Percentiles rank a stretch among this genome's conserved stretches.
These are phyloP conservation scores for Jamesozyma piceae DNA, from an alignment of 805 yeast genomes.

Conservation along the genomic window DNA sequence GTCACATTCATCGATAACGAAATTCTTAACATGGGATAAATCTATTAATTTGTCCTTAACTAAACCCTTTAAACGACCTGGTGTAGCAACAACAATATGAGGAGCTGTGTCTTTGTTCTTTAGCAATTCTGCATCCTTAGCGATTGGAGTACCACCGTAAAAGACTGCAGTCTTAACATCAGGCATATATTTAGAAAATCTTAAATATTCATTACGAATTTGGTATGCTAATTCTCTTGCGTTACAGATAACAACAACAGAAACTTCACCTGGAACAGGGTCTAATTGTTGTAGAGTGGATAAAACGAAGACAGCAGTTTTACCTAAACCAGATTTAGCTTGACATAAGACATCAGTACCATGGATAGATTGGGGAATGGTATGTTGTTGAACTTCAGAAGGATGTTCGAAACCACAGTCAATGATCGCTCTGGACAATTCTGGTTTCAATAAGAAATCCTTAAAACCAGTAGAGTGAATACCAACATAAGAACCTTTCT, in stretches of 20 bases:
- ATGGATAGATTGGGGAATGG: constrained; percentile 94
- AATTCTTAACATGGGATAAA: constrained; percentile 81
- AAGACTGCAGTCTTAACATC: constrained; percentile 94
- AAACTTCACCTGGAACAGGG: constrained; percentile 93
- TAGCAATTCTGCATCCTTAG: constrained; percentile 76
- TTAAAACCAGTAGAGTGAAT: constrained; percentile 98
- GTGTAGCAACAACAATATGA: constrained; percentile 94
- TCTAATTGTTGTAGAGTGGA: constrained; percentile 95
- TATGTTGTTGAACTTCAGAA: constrained; percentile 97
- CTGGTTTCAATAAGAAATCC: constrained; percentile 94
- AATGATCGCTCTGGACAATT: constrained; percentile 91
- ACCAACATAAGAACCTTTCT: constrained; percentile 96
- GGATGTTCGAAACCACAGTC: constrained; percentile 99
- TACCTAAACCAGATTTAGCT: constrained; percentile 99
- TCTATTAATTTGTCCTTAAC: constrained; percentile 86
- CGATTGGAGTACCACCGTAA: constrained; percentile 88
- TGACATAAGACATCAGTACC: constrained; percentile 98
- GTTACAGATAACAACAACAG: constrained; percentile 91
- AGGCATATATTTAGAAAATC: constrained; percentile 97
- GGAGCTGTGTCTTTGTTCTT: constrained; percentile 91
- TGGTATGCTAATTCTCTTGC: constrained; percentile 98
- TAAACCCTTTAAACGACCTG: constrained; percentile 92
- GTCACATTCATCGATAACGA: constrained; percentile 97
- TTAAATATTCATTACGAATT: constrained; percentile 91
- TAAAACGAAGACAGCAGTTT: constrained; percentile 94